phyloP scores from a whole-genome alignment of 2,329 filamentous ascomycete genomes.

The Thelonectria discophora region DNA sequence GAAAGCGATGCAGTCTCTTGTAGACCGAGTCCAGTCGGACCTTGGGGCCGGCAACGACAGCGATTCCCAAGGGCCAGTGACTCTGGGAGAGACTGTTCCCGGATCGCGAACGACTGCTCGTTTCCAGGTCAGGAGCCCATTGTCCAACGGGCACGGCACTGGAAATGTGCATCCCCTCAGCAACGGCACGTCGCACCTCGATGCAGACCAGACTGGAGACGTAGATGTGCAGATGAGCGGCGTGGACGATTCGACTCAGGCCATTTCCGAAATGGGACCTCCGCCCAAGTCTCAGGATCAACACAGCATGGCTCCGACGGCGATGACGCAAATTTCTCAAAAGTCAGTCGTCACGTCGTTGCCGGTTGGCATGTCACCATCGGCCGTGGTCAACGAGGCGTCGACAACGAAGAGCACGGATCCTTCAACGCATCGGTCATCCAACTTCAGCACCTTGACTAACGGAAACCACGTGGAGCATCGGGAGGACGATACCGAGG shows the following conservation, averaged over 20 bases:
- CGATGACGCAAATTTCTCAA: constrained; percentile 70
- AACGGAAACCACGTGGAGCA: constrained; percentile 69
- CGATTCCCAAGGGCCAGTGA: constrained; percentile 65
- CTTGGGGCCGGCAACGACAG: constrained; percentile 60
- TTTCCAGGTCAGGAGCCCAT: constrained; percentile 65
- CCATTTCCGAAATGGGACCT: constrained; percentile 61
- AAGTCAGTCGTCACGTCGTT: constrained; percentile 67
- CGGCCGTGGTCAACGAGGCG: constrained; percentile 78
- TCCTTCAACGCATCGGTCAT: constrained; percentile 70
- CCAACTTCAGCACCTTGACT: constrained; percentile 73
- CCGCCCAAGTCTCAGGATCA: constrained; percentile 53
- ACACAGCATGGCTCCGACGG: constrained; percentile 53
- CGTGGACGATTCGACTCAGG: constrained; percentile 55
- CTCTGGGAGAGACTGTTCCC: constrained; percentile 71
- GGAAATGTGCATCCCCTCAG: constrained; percentile 53
- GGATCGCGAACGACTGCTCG: constrained; percentile 60
- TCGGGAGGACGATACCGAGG: constrained; percentile 47
- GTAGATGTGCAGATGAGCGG: constrained; percentile 71
- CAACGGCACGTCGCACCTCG: constrained; percentile 65
- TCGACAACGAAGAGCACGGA: constrained; percentile 93
- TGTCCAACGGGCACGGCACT: constrained; percentile 67
- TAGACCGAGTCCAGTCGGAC: constrained; percentile 61
- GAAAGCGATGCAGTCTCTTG: constrained; percentile 65
- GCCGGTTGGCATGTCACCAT: constrained; percentile 66
- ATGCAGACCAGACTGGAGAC: constrained; percentile 57